phyloP scores from a whole-genome alignment of 2,329 filamentous ascomycete genomes.

The Grosmannia huntii region DNA sequence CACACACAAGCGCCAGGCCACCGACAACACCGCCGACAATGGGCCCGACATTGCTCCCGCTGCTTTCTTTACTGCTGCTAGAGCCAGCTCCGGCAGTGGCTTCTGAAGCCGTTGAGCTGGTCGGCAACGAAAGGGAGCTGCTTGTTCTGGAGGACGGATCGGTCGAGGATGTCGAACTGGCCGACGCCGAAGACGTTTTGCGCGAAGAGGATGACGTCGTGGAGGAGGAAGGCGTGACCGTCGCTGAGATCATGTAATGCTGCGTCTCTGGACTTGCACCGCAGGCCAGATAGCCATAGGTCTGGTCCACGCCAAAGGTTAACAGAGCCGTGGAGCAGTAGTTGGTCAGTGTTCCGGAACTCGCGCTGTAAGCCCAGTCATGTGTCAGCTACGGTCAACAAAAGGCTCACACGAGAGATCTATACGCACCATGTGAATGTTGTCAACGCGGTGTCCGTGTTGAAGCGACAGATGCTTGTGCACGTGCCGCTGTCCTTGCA shows the following conservation, averaged over 20 bases:
- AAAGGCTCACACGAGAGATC: neutral
- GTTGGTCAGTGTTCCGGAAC: slow-evolving; percentile 4
- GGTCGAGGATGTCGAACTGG: neutral
- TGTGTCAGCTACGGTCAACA: neutral
- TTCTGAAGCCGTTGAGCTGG: neutral
- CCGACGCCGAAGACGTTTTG: neutral
- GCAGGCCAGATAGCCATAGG: slow-evolving; percentile 24
- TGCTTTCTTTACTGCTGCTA: neutral
- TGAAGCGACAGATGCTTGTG: slow-evolving; percentile 20
- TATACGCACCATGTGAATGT: slow-evolving; percentile 24
- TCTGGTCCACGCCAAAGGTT: slow-evolving; percentile 18
- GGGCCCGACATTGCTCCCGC: slow-evolving; percentile 16
- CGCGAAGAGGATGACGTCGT: neutral
- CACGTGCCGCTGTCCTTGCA: slow-evolving; percentile 23
- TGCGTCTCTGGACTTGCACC: slow-evolving; percentile 7
- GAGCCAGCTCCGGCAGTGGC: neutral
- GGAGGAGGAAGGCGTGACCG: neutral
- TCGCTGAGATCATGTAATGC: slow-evolving; percentile 2
- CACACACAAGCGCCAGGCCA: slow-evolving; percentile 19
- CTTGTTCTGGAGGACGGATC: neutral
- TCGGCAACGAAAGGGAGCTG: neutral
- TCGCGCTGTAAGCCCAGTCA: neutral
- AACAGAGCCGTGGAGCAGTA: slow-evolving; percentile 24
- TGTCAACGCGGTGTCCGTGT: slow-evolving; percentile 13
- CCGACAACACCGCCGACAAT: slow-evolving; percentile 16